Percentiles rank a stretch among this genome's conserved stretches.
Evolutionary conservation across 164 flowering plant genomes (phyloP).

Genomic region (Vitis cinerea): DNA sequence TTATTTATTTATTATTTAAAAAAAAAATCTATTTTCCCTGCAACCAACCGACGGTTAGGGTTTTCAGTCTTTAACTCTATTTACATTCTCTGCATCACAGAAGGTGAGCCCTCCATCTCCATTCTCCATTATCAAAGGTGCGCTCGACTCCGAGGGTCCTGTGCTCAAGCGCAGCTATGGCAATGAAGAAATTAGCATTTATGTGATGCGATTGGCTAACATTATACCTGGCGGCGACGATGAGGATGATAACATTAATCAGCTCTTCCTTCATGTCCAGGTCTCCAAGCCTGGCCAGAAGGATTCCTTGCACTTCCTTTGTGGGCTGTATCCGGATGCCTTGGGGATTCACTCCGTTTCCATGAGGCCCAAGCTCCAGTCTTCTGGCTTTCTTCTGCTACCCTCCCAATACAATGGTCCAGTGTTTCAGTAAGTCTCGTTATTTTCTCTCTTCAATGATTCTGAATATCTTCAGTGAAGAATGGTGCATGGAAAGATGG

Average conservation of each 20-base stretch:
- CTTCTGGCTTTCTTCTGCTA: constrained; percentile 24
- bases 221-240: constrained; percentile 47
- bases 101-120: constrained; percentile 78
- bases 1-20: not conserved
- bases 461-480: no score
- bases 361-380: constrained; percentile 44
- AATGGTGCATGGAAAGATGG: no score
- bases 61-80: not conserved
- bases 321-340: constrained; percentile 88
- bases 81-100: constrained; percentile 31
- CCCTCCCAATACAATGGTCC: constrained; percentile 64
- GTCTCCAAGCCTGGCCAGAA: constrained; percentile 59
- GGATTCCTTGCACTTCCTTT: constrained; percentile 60
- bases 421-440: constrained; percentile 58
- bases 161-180: constrained; percentile 57
- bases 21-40: not conserved
- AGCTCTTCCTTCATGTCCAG: constrained; percentile 73
- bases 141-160: constrained; percentile 57
- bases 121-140: constrained; percentile 64
- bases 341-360: constrained; percentile 85
- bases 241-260: constrained; percentile 57
- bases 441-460: not conserved
- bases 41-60: no score
- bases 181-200: constrained; percentile 62
- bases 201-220: constrained; percentile 65